A percentile compares a stretch with the other conserved stretches of the same genome.
Evolutionary conservation across 768 basidiomycete species (phyloP).

Genomic region (Termitomyces sp.): DNA sequence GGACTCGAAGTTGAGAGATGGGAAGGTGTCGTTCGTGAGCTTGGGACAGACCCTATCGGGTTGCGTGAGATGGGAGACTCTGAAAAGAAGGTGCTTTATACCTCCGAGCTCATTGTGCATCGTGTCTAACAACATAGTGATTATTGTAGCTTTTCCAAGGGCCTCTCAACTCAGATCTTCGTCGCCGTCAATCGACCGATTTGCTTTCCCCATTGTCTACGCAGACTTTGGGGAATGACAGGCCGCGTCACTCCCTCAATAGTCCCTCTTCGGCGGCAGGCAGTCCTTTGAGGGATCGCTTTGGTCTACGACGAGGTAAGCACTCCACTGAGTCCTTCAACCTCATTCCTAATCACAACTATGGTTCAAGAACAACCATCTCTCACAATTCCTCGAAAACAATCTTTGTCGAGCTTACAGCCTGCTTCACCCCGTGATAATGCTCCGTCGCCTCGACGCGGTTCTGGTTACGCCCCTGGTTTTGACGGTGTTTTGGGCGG

Average conservation of each 20-base stretch:
- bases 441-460: conserved; percentile 63
- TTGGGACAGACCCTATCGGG: conserved; percentile 66
- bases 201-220: conserved; percentile 58
- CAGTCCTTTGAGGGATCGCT: conserved; percentile 66
- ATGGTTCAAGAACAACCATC: conserved; percentile 52
- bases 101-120: conserved; percentile 13
- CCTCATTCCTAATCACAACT: conserved; percentile 14
- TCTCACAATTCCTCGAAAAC: conserved; percentile 57
- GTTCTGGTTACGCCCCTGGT: conserved; percentile 52
- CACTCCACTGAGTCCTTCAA: not conserved
- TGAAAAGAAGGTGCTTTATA: conserved; percentile 78
- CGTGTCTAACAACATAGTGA: conserved; percentile 20
- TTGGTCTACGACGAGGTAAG: conserved; percentile 66
- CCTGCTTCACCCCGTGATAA: conserved; percentile 56
- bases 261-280: conserved; percentile 36
- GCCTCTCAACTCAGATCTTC: conserved; percentile 82
- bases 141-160: conserved; percentile 70
- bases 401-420: conserved; percentile 63
- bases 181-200: conserved; percentile 80
- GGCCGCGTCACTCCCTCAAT: conserved; percentile 54
- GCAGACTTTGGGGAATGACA: conserved; percentile 45
- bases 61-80: conserved; percentile 76
- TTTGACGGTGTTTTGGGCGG: conserved; percentile 72
- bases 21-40: conserved; percentile 85
- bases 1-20: conserved; percentile 86